Evolutionary conservation across 352 stramenopile species (phyloP), one percentile per base, ranked within the genome.

Genomic region (Thalassiosira delicatula): DNA sequence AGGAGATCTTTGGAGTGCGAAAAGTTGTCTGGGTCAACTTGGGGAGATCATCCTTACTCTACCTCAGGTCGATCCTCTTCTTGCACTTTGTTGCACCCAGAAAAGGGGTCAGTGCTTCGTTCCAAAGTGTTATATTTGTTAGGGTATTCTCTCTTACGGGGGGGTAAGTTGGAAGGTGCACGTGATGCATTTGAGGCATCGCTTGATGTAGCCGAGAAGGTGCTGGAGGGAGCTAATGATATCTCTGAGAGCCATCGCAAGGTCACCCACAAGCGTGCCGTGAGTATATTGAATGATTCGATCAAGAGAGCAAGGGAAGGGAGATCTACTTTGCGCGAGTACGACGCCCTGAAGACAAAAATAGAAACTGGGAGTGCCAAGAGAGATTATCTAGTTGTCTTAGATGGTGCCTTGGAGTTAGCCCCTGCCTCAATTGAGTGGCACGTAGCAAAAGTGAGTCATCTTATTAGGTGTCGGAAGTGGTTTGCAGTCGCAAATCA

Each of bases 401-500:
- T 51, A 19, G 42, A 51, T 11, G 42, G 19, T 11, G 85, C 86
- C 29, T 74, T 94, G 30, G 69, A 62, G 4, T 69, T 89, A 21
- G 83, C 85, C 27, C 81, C 75, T 27, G 79, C 78, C 33, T 74
- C 79, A 3, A 83, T 79, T 40, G 71, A 87, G 12, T 61, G 92
- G 5, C 79, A 88, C 27, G 72, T 87, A 33, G 46, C 57, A 2
- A 94, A 92, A 56, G 75, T 94, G 3, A 70, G 71, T 30, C 40
- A 85, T 11, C 61, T 93, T 4, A 83, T 79, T 8, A 74, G 42
- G 3, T 46, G 92, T n/a, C 86, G 90, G 40, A 70, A 83, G 40
- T 94, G 90, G 90, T 76, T 84, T 29, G 90, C 92, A 63, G 19
- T 93, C 37, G 78, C 59, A 30, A 86, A 85, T 61, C 70, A 87